Base-by-base conservation (phyloP, 371 early-diverging fungal species). In the Thermomucor indicae-seudaticae region DNA sequence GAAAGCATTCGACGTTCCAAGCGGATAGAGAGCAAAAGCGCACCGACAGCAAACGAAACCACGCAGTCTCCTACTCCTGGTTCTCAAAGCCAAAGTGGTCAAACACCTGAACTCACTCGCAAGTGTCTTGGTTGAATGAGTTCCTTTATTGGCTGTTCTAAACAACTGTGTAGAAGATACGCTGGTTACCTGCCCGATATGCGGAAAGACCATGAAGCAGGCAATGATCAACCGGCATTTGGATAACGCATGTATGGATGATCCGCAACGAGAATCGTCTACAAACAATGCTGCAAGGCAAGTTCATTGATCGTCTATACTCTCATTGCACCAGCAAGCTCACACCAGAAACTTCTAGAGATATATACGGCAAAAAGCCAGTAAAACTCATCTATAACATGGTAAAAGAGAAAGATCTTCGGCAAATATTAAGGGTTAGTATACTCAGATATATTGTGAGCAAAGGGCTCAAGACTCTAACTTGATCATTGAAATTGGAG, bases 311-410 rank as follows among this genome's bases (percentile, higher is more conserved):
- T 10, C 17, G 22, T 7, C 42, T 6, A 23, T n/a, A 3, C 10
- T 16, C 16, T 2, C n/a, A n/a, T n/a, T n/a, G n/a, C n/a, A n/a
- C n/a, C 19, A 25, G 10, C 17, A 42, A 35, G 24, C 27, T 34
- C 22, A 49, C 27, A 40, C 25, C 37, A 41, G 10, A 25, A 4
- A 7, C 39, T 7, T 11, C 22, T 0, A 39, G 28, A 3, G 6
- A 14, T n/a, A 12, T 43, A 27, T 28, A 10, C 12, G 48, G 43
- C 7, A 58, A 47, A 22, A 78, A 73, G 43, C 67, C 71, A 8
- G 59, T 68, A 8, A 79, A 75, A 32, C 20, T 73, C 20, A 65
- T 65, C 0, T 75, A 79, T 38, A 57, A 58, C 16, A 62, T 79
- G n/a, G 48, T 68, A 24, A 75, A 63, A 10, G 74, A 68, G 11